These are phyloP conservation scores for Russula compacta DNA, from an alignment of 768 basidiomycete species.

Conservation along the genomic window DNA sequence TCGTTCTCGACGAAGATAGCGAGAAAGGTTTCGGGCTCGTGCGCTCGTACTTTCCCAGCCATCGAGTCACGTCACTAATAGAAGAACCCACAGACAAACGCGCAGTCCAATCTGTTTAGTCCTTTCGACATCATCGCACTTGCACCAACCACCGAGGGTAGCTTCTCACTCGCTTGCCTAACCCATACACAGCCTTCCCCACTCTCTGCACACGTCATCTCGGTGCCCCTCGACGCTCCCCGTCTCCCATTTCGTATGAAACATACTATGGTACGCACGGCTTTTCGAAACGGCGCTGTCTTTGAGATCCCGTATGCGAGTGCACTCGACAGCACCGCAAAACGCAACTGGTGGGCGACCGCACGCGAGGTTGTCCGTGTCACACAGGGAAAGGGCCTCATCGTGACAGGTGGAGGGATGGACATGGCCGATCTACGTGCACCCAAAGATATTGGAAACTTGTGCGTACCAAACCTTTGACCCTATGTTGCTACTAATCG, in stretches of 20 bases:
- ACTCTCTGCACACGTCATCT: slow-evolving; percentile 72
- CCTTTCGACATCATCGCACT: slow-evolving; percentile 74
- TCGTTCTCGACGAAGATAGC: slow-evolving; percentile 73
- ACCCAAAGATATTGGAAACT: slow-evolving; percentile 64
- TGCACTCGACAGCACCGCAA: slow-evolving; percentile 50
- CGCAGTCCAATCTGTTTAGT: slow-evolving; percentile 51
- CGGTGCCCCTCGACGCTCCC: slow-evolving; percentile 67
- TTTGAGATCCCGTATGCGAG: slow-evolving; percentile 78
- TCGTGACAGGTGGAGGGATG: slow-evolving; percentile 64
- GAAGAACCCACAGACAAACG: slow-evolving; percentile 46
- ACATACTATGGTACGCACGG: slow-evolving; percentile 73
- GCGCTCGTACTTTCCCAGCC: slow-evolving; percentile 20
- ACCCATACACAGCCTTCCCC: slow-evolving; percentile 69
- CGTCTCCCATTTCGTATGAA: slow-evolving; percentile 75
- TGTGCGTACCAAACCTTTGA: slow-evolving; percentile 34
- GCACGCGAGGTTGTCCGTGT: slow-evolving; percentile 71
- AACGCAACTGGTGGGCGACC: slow-evolving; percentile 79
- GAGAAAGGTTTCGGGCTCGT: slow-evolving; percentile 83
- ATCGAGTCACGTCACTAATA: not conserved
- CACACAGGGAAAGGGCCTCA: slow-evolving; percentile 67
- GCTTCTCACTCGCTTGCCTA: slow-evolving; percentile 73
- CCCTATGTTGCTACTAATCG: not conserved
- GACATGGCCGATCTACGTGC: slow-evolving; percentile 54
- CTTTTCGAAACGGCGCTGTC: slow-evolving; percentile 71
- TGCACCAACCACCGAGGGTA: slow-evolving; percentile 57